Evolutionary conservation across 371 early-diverging fungal species (phyloP).

Genomic region (Mucor sp.): DNA sequence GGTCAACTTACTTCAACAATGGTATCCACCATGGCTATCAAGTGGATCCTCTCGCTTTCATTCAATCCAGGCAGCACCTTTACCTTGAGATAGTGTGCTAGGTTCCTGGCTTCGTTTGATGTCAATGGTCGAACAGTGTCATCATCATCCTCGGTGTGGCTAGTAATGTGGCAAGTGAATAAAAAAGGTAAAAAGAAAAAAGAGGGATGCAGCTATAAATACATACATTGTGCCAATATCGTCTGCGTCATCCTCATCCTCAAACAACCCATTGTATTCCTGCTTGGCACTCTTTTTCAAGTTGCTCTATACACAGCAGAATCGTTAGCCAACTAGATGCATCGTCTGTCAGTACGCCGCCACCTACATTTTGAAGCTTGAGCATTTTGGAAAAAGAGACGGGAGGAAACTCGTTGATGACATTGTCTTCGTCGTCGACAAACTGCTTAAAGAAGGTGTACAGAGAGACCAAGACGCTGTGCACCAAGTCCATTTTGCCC

Average conservation of each 20-base stretch:
- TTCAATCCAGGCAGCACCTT: slow-evolving; percentile 52
- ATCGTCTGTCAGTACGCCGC: no score
- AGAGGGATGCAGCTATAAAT: neutral
- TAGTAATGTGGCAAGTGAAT: neutral
- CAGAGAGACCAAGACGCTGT: slow-evolving; percentile 55
- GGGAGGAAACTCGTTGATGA: slow-evolving; percentile 48
- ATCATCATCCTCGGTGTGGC: slow-evolving; percentile 15
- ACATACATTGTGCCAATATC: neutral
- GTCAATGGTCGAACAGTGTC: slow-evolving; percentile 40
- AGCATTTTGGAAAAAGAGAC: slow-evolving; percentile 54
- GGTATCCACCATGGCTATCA: slow-evolving; percentile 67
- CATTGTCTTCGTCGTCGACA: slow-evolving; percentile 47
- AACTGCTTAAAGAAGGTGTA: slow-evolving; percentile 52
- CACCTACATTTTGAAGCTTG: slow-evolving; percentile 51
- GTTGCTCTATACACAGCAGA: neutral
- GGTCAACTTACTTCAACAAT: slow-evolving; percentile 56
- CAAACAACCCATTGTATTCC: slow-evolving; percentile 38
- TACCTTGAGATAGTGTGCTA: slow-evolving; percentile 40
- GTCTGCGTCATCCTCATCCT: slow-evolving; percentile 20
- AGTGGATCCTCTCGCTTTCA: slow-evolving; percentile 40
- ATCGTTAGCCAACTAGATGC: neutral
- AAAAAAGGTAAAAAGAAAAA: neutral
- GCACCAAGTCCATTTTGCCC: slow-evolving; percentile 76
- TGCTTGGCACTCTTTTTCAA: slow-evolving; percentile 5
- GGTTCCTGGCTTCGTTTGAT: slow-evolving; percentile 26